These are phyloP conservation scores for Botrytis byssoidea DNA, from an alignment of 2,329 filamentous ascomycete species.

Conservation along the genomic window DNA sequence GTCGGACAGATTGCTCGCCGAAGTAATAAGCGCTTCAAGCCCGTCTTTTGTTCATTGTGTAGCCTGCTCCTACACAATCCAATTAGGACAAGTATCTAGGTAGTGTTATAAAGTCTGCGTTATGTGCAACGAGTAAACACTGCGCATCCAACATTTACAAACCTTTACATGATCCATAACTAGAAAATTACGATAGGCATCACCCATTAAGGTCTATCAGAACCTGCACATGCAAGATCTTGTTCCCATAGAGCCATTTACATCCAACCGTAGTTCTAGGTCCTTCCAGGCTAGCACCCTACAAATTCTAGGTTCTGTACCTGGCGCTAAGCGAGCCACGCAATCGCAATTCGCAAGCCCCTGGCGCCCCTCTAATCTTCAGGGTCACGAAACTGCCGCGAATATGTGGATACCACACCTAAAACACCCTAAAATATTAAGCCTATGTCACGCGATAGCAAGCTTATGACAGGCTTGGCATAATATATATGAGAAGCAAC, in stretches of 20 bases:
- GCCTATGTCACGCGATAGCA: background rate
- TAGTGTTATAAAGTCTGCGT: background rate
- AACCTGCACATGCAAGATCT: background rate
- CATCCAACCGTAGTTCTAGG: background rate
- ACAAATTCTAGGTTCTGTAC: background rate
- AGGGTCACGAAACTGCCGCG: slow-evolving; percentile 9
- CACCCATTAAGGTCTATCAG: background rate
- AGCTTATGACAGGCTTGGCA: background rate
- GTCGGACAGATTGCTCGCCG: background rate
- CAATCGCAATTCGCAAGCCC: background rate
- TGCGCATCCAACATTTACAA: background rate
- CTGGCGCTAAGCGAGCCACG: background rate
- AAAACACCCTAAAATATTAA: background rate
- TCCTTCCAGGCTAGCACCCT: background rate
- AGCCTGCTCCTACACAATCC: background rate
- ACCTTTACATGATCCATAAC: background rate
- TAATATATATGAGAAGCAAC: background rate
- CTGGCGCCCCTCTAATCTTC: background rate
- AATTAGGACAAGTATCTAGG: background rate
- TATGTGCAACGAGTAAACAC: background rate
- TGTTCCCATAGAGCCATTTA: background rate
- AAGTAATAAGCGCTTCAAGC: background rate
- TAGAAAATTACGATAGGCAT: background rate
- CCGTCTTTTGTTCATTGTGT: background rate
- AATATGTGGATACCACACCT: background rate